Base-by-base conservation (phyloP, 371 early-diverging fungal genomes). In the Mucor velutinosus region DNA sequence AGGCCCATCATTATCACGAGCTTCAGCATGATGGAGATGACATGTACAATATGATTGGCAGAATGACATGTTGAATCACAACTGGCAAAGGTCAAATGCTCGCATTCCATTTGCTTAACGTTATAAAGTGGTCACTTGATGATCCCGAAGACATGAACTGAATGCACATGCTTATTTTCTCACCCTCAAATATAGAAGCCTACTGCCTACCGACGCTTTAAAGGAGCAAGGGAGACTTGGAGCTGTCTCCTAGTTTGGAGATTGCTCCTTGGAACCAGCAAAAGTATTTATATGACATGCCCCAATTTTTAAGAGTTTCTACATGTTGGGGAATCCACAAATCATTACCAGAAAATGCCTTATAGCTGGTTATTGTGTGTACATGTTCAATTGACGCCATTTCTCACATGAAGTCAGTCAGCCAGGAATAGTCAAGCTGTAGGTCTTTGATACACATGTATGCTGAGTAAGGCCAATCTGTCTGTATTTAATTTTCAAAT, bases 111-210 rank as follows among this genome's bases (percentile, higher is more conserved):
- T 69, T 64, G 69, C 64, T 60, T 58, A 59, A 53, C 53, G 19
- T 35, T 23, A 33, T 45, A 62, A 69, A 37, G 19, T 19, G 32
- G 59, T 64, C 69, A 69, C 69, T 58, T 41, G 64, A 43, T 51
- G 45, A 27, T 51, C 25, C 37, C 19, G 33, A 60, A 53, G 53
- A 53, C 53, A 53, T 53, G 53, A 53, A 53, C 4, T 70, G 70
- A 70, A 65, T 4, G 70, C 70, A 70, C 65, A 70, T 70, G 70
- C 58, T 64, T 62, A 45, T 66, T 58, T 64, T 65, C 60, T 65
- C 61, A 65, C 43, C 62, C 32, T 53, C 53, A 27, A 41, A 41
- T 17, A 41, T 45, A 57, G n/a, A n/a, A 23, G n/a, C 30, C 6
- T 17, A 8, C 33, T 33, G 56, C 57, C 30, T 41, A 17, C 41